These are phyloP conservation scores for Arthrobotrys sinensis DNA, from an alignment of 2,329 filamentous ascomycete species.

Conservation along the genomic window DNA sequence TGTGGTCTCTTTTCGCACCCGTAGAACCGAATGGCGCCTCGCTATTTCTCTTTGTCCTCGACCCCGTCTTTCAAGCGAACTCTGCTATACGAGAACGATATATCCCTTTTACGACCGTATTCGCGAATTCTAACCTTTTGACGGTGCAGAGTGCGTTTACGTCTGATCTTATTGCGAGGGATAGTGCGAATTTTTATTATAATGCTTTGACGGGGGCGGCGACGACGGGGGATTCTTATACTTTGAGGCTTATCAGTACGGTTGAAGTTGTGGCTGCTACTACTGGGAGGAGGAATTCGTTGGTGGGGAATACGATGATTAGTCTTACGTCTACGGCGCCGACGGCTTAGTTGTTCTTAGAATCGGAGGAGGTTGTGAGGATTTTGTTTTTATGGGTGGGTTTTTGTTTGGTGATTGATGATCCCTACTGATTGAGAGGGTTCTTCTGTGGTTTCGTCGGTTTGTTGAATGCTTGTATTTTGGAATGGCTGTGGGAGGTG, in stretches of 20 bases:
- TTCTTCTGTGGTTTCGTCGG: conserved; percentile 10
- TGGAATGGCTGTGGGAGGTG: not conserved
- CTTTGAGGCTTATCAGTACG: conserved; percentile 26
- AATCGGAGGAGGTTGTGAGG: not conserved
- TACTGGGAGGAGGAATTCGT: not conserved
- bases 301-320: conserved; percentile 37
- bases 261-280: not conserved
- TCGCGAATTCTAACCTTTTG: not conserved
- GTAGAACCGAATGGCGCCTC: not conserved
- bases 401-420: not conserved
- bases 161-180: not conserved
- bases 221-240: conserved; percentile 22
- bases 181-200: conserved; percentile 35
- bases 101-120: not conserved
- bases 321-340: conserved; percentile 40
- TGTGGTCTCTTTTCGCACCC: not conserved
- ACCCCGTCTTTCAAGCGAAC: not conserved
- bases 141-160: conserved; percentile 5
- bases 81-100: not conserved
- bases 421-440: not conserved
- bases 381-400: not conserved
- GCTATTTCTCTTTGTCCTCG: not conserved
- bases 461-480: not conserved
- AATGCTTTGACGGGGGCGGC: not conserved
- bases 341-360: not conserved